Evolutionary conservation across 2,329 filamentous ascomycete genomes (phyloP).

Genomic region (Exophiala phaeomuriformis): DNA sequence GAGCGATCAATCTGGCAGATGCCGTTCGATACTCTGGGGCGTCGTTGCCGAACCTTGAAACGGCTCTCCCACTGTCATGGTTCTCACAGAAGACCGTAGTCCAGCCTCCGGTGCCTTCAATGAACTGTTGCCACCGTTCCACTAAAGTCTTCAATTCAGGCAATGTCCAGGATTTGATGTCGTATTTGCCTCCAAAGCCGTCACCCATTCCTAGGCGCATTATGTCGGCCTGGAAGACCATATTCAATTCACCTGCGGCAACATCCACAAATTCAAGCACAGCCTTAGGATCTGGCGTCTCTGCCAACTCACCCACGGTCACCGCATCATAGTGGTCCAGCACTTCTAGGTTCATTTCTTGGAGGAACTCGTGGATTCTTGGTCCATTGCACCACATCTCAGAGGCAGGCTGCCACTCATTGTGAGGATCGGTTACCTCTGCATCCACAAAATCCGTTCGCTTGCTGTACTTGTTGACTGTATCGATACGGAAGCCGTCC

Average conservation of each 20-base stretch:
- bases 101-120: slow-evolving; percentile 52
- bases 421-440: slow-evolving; percentile 43
- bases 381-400: slow-evolving; percentile 44
- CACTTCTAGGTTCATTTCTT: slow-evolving; percentile 46
- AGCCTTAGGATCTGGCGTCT: slow-evolving; percentile 39
- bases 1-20: slow-evolving; percentile 54
- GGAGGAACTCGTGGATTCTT: slow-evolving; percentile 50
- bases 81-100: slow-evolving; percentile 59
- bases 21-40: slow-evolving; percentile 41
- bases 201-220: slow-evolving; percentile 30
- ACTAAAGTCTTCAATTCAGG: slow-evolving; percentile 47
- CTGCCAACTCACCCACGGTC: slow-evolving; percentile 53
- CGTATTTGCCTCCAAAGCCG: neutral
- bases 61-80: slow-evolving; percentile 56
- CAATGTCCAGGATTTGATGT: slow-evolving; percentile 38
- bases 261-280: slow-evolving; percentile 44
- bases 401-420: slow-evolving; percentile 39
- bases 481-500: slow-evolving; percentile 60
- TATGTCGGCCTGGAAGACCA: slow-evolving; percentile 64
- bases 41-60: slow-evolving; percentile 50
- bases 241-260: slow-evolving; percentile 50
- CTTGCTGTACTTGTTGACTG: slow-evolving; percentile 20
- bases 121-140: slow-evolving; percentile 52
- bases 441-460: slow-evolving; percentile 27
- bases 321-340: slow-evolving; percentile 52